Evolutionary conservation across 1,284 basidiomycete species (phyloP).

Genomic region (Fomitiporia mediterranea): DNA sequence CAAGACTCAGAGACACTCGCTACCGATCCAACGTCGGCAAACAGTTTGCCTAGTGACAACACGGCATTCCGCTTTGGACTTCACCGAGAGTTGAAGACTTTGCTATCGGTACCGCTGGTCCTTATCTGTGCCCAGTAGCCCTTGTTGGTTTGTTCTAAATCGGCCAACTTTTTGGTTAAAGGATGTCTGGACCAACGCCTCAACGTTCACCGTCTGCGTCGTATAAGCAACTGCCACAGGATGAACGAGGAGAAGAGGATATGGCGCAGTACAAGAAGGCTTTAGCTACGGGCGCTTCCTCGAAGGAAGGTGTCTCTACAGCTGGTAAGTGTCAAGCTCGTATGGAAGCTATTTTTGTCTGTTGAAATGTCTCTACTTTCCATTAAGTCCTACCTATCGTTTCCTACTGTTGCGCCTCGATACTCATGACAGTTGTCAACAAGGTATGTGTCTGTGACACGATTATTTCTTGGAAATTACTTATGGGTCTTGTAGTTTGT

Average conservation of each 20-base stretch:
- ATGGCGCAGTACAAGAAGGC: conserved; percentile 60
- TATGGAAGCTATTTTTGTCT: conserved; percentile 18
- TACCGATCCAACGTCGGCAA: too few relatives aligned
- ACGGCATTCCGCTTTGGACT: conserved; percentile 2
- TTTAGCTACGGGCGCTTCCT: conserved; percentile 47
- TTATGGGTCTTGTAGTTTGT: conserved; percentile 61
- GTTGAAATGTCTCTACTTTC: conserved; percentile 20
- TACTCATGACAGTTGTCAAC: conserved; percentile 98
- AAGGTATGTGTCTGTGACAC: conserved; percentile 56
- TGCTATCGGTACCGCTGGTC: too few relatives aligned
- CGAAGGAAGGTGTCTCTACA: conserved; percentile 32
- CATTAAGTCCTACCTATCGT: conserved; percentile 70
- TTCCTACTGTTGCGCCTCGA: conserved; percentile 91
- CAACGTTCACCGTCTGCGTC: conserved; percentile 12
- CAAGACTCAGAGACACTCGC: too few relatives aligned
- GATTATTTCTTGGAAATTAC: conserved; percentile 6
- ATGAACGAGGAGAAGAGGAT: conserved; percentile 36
- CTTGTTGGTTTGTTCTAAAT: too few relatives aligned
- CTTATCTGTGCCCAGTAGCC: too few relatives aligned
- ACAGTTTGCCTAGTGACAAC: neutral
- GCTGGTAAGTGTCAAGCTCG: conserved; percentile 33
- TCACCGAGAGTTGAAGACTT: too few relatives aligned
- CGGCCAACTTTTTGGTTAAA: too few relatives aligned
- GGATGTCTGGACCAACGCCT: conserved; percentile 13
- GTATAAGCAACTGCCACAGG: conserved; percentile 15